phyloP scores from a whole-genome alignment of 2,329 filamentous ascomycete species.

The Scedosporium boydii region DNA sequence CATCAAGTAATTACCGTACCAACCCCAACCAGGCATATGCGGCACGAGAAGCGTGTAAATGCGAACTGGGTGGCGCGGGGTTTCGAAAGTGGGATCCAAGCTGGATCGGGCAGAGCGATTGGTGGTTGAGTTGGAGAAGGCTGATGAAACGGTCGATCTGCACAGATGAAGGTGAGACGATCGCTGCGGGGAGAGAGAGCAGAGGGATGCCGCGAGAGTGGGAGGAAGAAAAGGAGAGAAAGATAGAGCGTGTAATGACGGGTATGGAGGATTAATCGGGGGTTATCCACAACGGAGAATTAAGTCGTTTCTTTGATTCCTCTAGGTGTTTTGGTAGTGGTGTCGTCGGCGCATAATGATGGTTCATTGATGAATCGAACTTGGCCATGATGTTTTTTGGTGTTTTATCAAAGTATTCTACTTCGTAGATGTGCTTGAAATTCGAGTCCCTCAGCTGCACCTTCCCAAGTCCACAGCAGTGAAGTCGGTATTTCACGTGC shows the following conservation, averaged over 20 bases:
- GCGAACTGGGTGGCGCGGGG: background rate
- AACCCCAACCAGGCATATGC: background rate
- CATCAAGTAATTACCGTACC: background rate
- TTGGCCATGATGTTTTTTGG: background rate
- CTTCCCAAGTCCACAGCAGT: too few species aligned
- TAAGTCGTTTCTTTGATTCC: background rate
- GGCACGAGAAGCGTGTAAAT: background rate
- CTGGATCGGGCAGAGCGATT: background rate
- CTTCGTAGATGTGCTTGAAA: too few species aligned
- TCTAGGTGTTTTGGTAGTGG: background rate
- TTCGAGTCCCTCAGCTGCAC: too few species aligned
- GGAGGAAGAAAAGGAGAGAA: background rate
- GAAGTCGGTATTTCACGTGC: too few species aligned
- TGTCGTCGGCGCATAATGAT: background rate
- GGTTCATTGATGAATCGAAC: background rate
- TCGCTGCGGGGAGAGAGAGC: background rate
- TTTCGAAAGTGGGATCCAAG: background rate
- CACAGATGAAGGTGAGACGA: background rate
- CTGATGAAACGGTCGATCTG: background rate
- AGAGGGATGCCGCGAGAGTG: background rate
- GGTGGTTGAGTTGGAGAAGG: background rate
- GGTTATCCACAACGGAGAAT: background rate
- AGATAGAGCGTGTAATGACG: background rate
- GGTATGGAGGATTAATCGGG: background rate
- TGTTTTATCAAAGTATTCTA: background rate